A percentile compares a stretch with the other conserved stretches of the same genome.
These are phyloP conservation scores for Xylaria intraflava DNA, from an alignment of 495 filamentous ascomycete species.

Conservation along the genomic window DNA sequence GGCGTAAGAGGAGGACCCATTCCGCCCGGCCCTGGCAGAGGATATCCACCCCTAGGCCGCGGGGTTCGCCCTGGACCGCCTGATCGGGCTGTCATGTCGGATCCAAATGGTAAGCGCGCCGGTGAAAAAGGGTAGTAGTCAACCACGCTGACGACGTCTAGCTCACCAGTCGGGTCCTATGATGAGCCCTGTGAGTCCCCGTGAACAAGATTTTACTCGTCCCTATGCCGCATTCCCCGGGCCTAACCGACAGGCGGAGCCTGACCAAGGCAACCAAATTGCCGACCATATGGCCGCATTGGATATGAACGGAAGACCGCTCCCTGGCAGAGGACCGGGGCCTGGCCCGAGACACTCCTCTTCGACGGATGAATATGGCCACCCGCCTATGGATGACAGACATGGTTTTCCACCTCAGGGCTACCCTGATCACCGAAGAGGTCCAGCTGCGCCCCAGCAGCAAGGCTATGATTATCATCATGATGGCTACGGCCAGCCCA, in stretches of 20 bases:
- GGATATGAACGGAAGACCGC: conserved; percentile 46
- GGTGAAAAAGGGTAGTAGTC: background rate
- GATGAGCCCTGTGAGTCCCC: conserved; percentile 37
- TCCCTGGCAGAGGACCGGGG: conserved; percentile 27
- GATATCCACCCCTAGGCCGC: conserved; percentile 34
- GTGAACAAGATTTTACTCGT: conserved; percentile 53
- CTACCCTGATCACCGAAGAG: conserved; percentile 37
- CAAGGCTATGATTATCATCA: conserved; percentile 29
- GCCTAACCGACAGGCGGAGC: conserved; percentile 39
- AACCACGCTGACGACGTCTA: conserved; percentile 15
- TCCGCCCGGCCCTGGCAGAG: conserved; percentile 29
- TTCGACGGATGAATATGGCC: conserved; percentile 28
- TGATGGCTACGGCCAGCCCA: conserved; percentile 28
- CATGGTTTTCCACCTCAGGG: conserved; percentile 32
- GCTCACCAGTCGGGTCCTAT: conserved; percentile 28
- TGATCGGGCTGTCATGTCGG: conserved; percentile 25
- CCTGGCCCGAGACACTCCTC: conserved; percentile 25
- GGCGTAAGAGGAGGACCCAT: background rate
- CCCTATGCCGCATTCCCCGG: conserved; percentile 62
- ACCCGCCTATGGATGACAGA: conserved; percentile 25
- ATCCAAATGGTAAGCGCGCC: conserved; percentile 30
- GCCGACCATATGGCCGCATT: conserved; percentile 51
- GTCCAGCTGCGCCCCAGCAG: conserved; percentile 29
- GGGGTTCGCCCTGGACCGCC: conserved; percentile 33
- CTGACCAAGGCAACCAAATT: conserved; percentile 41